Evolutionary conservation across 2,329 filamentous ascomycete genomes (phyloP), one percentile per base, ranked within the genome.

Genomic region (Fusarium incarnatum): DNA sequence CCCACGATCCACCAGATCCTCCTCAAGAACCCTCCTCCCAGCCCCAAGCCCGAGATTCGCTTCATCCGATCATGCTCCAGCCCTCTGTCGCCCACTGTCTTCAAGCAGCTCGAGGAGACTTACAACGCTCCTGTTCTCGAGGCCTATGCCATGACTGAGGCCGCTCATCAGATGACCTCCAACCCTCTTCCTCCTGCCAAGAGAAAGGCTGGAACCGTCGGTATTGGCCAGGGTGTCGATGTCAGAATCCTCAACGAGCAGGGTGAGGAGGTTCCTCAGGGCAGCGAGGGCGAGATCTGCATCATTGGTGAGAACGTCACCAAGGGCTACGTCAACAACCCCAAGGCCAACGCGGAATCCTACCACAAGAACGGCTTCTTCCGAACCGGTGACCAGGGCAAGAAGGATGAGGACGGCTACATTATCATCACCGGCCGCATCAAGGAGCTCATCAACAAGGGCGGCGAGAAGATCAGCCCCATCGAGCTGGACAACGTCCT

Each of bases 131-230:
- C 94, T 1, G 94, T 97, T 0, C 86, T 97, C 20, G 94, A 97
- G 82, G 94, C 94, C 12, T 97, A 97, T 76, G 94, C 94, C 71
- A 97, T 97, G 94, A 97, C 94, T 42, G 94, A 97, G 82, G 94
- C 93, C 9, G 89, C 94, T 7, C 92, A 94, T 76, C 92, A 94
- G 79, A 94, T 94, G 91, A 93, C 92, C 2, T 93, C 91, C 27
- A 92, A 91, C 81, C 90, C 89, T 22, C 83, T 92, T 1, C 92
- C 92, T 5, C 87, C 88, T 0, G 90, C 84, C 20, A 90, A 92
- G 81, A 88, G 92, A 73, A 91, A 92, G 83, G 93, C 94, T 0
- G 94, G 94, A 50, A 93, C 90, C 49, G 94, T 97, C 5, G 94
- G 94, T 18, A 77, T 96, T 30, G 93, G 92, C 6, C 93, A 95